A percentile compares a stretch with the other conserved stretches of the same genome.
These are phyloP conservation scores for Taphrina wiesneri DNA, from an alignment of 1,139 yeast species.

Conservation along the genomic window DNA sequence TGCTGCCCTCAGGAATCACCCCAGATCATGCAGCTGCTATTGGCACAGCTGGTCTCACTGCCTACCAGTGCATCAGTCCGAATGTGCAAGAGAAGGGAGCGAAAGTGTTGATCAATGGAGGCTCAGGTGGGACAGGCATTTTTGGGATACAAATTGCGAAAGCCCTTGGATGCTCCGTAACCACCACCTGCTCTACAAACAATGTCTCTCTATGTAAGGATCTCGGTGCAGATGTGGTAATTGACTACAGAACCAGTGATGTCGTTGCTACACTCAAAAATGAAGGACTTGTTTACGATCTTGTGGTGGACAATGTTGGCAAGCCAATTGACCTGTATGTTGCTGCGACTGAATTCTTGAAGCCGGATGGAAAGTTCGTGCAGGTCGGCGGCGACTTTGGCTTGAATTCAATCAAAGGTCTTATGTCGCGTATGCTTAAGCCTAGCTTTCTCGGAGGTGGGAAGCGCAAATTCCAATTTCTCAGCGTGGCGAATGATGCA, in stretches of 20 bases:
- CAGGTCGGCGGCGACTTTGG: conserved; percentile 21
- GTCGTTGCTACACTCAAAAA: conserved; percentile 2
- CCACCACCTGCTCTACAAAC: conserved; percentile 27
- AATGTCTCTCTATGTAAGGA: conserved; percentile 25
- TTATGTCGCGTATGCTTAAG: conserved; percentile 12
- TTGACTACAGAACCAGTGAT: conserved; percentile 30
- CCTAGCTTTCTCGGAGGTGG: conserved; percentile 34
- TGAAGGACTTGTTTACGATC: conserved; percentile 25
- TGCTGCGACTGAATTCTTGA: conserved; percentile 16
- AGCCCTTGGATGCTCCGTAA: conserved; percentile 29
- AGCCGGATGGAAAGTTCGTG: conserved; percentile 21
- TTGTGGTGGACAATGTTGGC: conserved; percentile 36
- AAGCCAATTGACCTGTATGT: conserved; percentile 18
- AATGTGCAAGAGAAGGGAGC: conserved; percentile 14
- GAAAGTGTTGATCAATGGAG: conserved; percentile 34
- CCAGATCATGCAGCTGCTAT: conserved; percentile 31
- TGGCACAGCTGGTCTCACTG: conserved; percentile 35
- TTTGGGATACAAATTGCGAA: conserved; percentile 33
- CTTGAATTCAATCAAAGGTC: not conserved
- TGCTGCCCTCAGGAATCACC: conserved; percentile 13
- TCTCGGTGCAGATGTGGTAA: conserved; percentile 33
- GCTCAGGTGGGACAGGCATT: conserved; percentile 34
- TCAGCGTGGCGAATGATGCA: not conserved
- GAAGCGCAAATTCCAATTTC: conserved; percentile 17
- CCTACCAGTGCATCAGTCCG: conserved; percentile 28